phyloP scores from a whole-genome alignment of 805 yeast genomes.

The Lipomyces yamanashiensis region DNA sequence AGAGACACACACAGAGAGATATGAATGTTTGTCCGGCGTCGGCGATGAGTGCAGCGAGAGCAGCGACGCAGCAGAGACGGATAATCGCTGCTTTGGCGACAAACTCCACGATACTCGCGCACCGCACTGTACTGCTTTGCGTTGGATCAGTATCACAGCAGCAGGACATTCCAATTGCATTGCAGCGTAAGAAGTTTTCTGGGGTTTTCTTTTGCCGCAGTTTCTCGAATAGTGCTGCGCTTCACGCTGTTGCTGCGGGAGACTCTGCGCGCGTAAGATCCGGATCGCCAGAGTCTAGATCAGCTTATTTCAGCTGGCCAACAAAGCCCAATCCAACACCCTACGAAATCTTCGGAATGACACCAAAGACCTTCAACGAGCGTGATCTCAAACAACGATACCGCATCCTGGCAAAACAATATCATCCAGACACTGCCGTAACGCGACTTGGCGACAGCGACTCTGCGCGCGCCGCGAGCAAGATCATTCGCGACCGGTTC shows the following conservation, averaged over 20 bases:
- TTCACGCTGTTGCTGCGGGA: not conserved
- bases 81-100: too few species aligned
- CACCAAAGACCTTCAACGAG: slow-evolving; percentile 47
- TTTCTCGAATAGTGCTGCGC: not conserved
- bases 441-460: slow-evolving; percentile 38
- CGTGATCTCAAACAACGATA: slow-evolving; percentile 55
- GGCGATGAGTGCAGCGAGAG: too few species aligned
- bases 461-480: slow-evolving; percentile 40
- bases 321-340: slow-evolving; percentile 62
- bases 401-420: slow-evolving; percentile 67
- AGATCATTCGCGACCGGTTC: slow-evolving; percentile 53
- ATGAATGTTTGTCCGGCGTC: too few species aligned
- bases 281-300: not conserved
- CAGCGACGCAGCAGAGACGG: too few species aligned
- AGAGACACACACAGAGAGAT: too few species aligned
- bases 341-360: slow-evolving; percentile 64
- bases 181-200: too few species aligned
- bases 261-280: not conserved
- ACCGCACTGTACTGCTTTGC: too few species aligned
- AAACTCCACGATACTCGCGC: too few species aligned
- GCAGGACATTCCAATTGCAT: too few species aligned
- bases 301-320: slow-evolving; percentile 63
- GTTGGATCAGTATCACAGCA: too few species aligned
- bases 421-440: slow-evolving; percentile 71
- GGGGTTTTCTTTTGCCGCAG: not conserved